These are phyloP conservation scores for Acrocalymma vagum DNA, from an alignment of 2,329 filamentous ascomycete species.

Conservation along the genomic window DNA sequence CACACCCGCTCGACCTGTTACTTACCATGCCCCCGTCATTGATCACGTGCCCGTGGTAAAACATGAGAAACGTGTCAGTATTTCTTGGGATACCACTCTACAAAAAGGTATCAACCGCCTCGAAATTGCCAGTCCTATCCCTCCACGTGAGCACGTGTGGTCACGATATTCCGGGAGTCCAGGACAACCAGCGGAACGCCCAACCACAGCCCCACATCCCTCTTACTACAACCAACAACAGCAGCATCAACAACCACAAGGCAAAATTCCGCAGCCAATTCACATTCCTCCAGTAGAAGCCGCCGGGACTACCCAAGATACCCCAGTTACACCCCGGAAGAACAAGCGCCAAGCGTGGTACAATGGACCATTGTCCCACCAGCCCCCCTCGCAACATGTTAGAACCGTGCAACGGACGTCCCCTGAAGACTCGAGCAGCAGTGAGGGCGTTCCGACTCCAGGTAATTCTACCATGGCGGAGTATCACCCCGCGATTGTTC, in stretches of 20 bases:
- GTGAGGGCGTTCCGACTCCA: constrained; percentile 63
- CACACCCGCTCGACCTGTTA: constrained; percentile 53
- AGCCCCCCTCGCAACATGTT: constrained; percentile 26
- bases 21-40: constrained; percentile 45
- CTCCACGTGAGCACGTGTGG: constrained; percentile 46
- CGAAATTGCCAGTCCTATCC: constrained; percentile 64
- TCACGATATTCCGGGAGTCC: constrained; percentile 36
- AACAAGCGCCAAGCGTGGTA: constrained; percentile 78
- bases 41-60: constrained; percentile 31
- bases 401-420: constrained; percentile 57
- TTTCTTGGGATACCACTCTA: constrained; percentile 71
- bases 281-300: constrained; percentile 42
- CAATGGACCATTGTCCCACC: constrained; percentile 59
- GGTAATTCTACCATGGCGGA: constrained; percentile 59
- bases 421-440: constrained; percentile 64
- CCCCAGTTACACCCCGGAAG: constrained; percentile 63
- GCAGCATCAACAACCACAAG: no score
- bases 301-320: constrained; percentile 47
- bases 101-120: constrained; percentile 73
- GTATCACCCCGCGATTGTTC: constrained; percentile 61
- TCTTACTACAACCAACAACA: constrained; percentile 40
- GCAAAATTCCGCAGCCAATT: constrained; percentile 30
- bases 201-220: constrained; percentile 49
- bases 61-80: constrained; percentile 44
- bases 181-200: constrained; percentile 29